These are phyloP conservation scores for Panicum virgatum DNA, from an alignment of 202 grass and related monocot genomes.

Conservation along the genomic window DNA sequence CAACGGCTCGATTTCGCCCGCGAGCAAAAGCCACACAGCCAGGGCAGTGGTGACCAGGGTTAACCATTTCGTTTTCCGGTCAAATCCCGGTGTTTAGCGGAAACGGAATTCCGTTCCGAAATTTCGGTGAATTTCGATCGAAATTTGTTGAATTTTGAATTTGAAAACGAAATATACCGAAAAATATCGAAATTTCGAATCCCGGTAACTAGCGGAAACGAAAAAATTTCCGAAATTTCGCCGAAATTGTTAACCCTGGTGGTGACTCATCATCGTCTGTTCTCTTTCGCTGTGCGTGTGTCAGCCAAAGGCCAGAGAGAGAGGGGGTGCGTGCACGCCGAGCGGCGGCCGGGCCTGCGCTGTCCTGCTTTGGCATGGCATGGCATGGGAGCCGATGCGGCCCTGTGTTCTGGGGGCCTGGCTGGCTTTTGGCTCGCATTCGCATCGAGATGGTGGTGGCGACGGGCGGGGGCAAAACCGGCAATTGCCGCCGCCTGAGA, in stretches of 20 bases:
- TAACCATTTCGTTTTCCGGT: no score
- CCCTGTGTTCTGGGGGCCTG: not conserved
- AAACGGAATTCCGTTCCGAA: no score
- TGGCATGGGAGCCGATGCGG: constrained; percentile 38
- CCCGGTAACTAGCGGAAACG: no score
- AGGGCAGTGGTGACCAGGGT: constrained; percentile 22
- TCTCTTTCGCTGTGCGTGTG: constrained; percentile 6
- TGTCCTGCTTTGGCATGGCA: constrained; percentile 52
- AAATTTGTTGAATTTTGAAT: no score
- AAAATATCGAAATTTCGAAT: no score
- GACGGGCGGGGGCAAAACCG: not conserved
- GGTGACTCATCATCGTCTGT: constrained; percentile 32
- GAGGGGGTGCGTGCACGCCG: not conserved
- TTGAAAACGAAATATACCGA: no score
- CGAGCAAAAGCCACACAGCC: not conserved
- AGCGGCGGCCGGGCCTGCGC: constrained; percentile 30
- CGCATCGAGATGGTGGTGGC: not conserved
- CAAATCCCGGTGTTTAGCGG: no score
- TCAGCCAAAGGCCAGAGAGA: not conserved
- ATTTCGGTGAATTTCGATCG: no score
- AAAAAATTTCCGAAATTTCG: no score
- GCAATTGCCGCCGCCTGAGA: not conserved
- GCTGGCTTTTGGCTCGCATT: not conserved
- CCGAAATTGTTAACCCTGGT: no score
- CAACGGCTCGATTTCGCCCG: constrained; percentile 53